Conservation (phyloP, 805 yeast species). For the Lachancea thermotolerans region DNA sequence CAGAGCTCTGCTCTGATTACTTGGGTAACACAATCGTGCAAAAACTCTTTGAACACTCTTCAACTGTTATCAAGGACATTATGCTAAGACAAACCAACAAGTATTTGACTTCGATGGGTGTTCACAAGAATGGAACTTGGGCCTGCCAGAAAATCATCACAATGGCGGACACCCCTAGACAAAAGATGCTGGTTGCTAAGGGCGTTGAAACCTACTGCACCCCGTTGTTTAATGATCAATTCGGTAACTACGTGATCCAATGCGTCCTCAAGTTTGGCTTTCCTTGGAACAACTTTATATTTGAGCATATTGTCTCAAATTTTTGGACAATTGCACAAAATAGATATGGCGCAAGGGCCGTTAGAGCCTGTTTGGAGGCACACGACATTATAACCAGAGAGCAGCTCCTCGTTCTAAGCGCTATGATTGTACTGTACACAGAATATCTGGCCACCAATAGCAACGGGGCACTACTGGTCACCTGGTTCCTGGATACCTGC, state of each 20-base stretch:
- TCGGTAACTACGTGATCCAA: constrained; percentile 93
- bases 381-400: constrained; percentile 53
- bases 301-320: constrained; percentile 70
- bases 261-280: constrained; percentile 85
- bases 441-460: constrained; percentile 73
- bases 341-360: constrained; percentile 91
- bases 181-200: constrained; percentile 57
- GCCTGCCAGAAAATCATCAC: constrained; percentile 94
- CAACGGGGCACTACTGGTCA: constrained; percentile 82
- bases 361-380: constrained; percentile 86
- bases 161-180: constrained; percentile 56
- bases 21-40: constrained; percentile 95
- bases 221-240: constrained; percentile 86
- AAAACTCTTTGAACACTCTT: constrained; percentile 69
- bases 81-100: constrained; percentile 76
- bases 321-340: constrained; percentile 80
- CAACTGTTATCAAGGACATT: constrained; percentile 65
- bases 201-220: constrained; percentile 76
- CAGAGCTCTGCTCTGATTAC: constrained; percentile 87
- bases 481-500: constrained; percentile 92
- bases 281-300: constrained; percentile 84
- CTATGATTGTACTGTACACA: constrained; percentile 70
- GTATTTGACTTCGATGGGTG: constrained; percentile 81
- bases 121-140: constrained; percentile 98
- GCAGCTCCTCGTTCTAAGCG: constrained; percentile 66